Percentiles rank a stretch among this genome's conserved stretches.
Conservation (phyloP, 2,329 filamentous ascomycete genomes). For the Bretziella fagacearum region DNA sequence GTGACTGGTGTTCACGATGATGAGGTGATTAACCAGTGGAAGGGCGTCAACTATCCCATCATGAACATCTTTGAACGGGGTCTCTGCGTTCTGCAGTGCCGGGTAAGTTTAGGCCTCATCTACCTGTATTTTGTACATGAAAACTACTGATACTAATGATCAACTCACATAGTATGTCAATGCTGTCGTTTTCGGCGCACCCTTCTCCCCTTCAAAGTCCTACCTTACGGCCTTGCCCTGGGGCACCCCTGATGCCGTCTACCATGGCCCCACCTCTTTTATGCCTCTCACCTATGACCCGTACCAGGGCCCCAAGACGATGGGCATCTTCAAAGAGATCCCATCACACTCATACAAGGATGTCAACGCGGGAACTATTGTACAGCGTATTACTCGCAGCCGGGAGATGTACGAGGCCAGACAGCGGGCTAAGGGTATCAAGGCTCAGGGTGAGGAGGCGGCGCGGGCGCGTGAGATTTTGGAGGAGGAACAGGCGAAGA, state of each 20-base stretch:
- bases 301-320: slow-evolving; percentile 61
- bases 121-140: not conserved
- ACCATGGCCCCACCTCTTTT: slow-evolving; percentile 91
- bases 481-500: slow-evolving; percentile 38
- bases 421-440: slow-evolving; percentile 77
- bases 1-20: slow-evolving; percentile 90
- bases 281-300: slow-evolving; percentile 67
- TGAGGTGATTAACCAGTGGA: slow-evolving; percentile 87
- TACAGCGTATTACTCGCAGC: slow-evolving; percentile 75
- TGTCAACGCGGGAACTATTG: slow-evolving; percentile 85
- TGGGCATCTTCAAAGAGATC: slow-evolving; percentile 74
- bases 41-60: slow-evolving; percentile 95
- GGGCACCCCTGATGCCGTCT: slow-evolving; percentile 61
- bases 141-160: not conserved
- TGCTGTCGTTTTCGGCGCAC: slow-evolving; percentile 74
- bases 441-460: slow-evolving; percentile 57
- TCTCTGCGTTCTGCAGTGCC: slow-evolving; percentile 87
- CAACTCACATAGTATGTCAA: slow-evolving; percentile 58
- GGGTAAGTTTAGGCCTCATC: slow-evolving; percentile 45
- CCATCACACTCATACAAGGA: slow-evolving; percentile 61
- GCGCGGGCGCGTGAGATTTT: slow-evolving; percentile 44
- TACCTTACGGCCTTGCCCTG: slow-evolving; percentile 64
- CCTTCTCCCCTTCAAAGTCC: slow-evolving; percentile 63
- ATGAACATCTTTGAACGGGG: slow-evolving; percentile 98
- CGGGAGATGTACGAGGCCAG: slow-evolving; percentile 78